Conservation (phyloP, 2,329 filamentous ascomycete genomes). For the Fonsecaea pedrosoi region DNA sequence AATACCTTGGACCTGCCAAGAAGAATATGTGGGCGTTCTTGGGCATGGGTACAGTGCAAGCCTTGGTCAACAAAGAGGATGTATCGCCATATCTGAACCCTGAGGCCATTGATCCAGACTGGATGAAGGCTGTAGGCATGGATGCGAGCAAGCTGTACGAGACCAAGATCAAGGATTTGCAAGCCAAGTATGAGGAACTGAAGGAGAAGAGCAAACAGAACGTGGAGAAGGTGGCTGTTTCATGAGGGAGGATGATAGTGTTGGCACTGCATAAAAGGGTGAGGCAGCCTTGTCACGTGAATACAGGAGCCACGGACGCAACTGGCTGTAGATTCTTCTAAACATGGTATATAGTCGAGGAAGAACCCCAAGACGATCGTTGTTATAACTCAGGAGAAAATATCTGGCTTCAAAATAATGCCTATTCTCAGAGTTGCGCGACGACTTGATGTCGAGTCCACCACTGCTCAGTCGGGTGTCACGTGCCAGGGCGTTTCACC, state of each 20-base stretch:
- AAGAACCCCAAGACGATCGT: not conserved
- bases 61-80: slow-evolving; percentile 42
- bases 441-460: not conserved
- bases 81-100: slow-evolving; percentile 45
- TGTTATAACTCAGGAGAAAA: not conserved
- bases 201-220: slow-evolving; percentile 31
- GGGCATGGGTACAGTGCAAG: slow-evolving; percentile 44
- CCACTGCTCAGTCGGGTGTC: not conserved
- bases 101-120: slow-evolving; percentile 46
- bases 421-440: not conserved
- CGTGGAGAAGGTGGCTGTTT: slow-evolving; percentile 29
- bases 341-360: not conserved
- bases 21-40: slow-evolving; percentile 45
- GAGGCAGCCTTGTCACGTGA: slow-evolving; percentile 19
- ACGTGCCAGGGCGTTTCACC: slow-evolving; percentile 1
- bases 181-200: slow-evolving; percentile 32
- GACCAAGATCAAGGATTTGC: slow-evolving; percentile 33
- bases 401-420: not conserved
- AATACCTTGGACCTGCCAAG: slow-evolving; percentile 43
- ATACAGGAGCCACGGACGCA: too few species aligned
- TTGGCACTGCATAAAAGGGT: not conserved
- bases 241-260: not conserved
- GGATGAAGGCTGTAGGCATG: slow-evolving; percentile 42
- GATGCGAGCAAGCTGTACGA: slow-evolving; percentile 36
- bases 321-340: not conserved